Percentiles rank a stretch among this genome's conserved stretches.
Conservation (phyloP, 2,329 filamentous ascomycete species). For the Dothideomycetes sp. region DNA sequence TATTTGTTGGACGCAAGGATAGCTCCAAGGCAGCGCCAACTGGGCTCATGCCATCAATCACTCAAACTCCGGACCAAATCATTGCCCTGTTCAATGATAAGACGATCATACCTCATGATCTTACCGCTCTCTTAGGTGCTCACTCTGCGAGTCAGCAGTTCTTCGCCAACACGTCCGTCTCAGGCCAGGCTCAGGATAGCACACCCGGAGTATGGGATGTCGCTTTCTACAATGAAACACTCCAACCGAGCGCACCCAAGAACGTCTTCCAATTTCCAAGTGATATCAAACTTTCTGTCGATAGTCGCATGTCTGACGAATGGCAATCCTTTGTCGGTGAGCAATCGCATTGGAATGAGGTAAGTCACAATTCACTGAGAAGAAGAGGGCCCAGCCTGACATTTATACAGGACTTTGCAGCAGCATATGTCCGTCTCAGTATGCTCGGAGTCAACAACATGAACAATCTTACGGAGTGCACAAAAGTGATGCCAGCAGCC, state of each 20-base stretch:
- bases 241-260: slow-evolving; percentile 17
- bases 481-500: slow-evolving; percentile 13
- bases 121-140: slow-evolving; percentile 26
- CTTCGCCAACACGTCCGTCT: slow-evolving; percentile 20
- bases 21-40: slow-evolving; percentile 22
- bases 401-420: slow-evolving; percentile 14
- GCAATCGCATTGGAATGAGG: slow-evolving; percentile 15
- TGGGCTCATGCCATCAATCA: slow-evolving; percentile 23
- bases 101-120: slow-evolving; percentile 26
- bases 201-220: slow-evolving; percentile 28
- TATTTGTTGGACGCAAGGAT: slow-evolving; percentile 28
- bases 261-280: slow-evolving; percentile 26
- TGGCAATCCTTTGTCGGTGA: slow-evolving; percentile 16
- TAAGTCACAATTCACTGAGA: slow-evolving; percentile 1
- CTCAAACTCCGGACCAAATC: slow-evolving; percentile 21
- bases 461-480: slow-evolving; percentile 16
- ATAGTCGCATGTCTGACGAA: slow-evolving; percentile 21
- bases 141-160: slow-evolving; percentile 27
- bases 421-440: slow-evolving; percentile 14
- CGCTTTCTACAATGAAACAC: slow-evolving; percentile 24
- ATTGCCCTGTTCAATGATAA: slow-evolving; percentile 27
- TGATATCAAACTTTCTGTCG: slow-evolving; percentile 23
- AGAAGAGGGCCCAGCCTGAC: slow-evolving; percentile 2
- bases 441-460: slow-evolving; percentile 18
- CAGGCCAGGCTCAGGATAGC: slow-evolving; percentile 25